Conservation (phyloP, 1,139 yeast genomes). For the Blastobotrys indianensis region DNA sequence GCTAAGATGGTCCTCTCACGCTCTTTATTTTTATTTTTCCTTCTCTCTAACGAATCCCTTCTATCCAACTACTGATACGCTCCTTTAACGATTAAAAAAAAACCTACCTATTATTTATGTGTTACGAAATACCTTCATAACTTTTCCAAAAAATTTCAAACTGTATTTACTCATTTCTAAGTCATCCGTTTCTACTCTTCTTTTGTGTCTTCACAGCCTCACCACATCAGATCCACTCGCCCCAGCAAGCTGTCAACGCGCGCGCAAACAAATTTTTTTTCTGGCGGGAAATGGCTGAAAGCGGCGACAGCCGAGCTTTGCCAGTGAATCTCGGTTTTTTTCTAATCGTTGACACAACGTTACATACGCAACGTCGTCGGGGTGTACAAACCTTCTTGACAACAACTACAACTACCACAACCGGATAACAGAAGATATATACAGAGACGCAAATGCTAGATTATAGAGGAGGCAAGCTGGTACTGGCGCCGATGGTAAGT, state of each 20-base stretch:
- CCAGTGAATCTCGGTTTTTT: too few species aligned
- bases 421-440: background rate
- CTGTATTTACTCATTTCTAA: background rate
- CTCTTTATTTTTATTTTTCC: background rate
- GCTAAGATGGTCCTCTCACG: background rate
- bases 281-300: background rate
- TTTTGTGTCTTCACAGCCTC: too few species aligned
- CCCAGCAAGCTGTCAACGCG: too few species aligned
- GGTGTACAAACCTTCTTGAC: background rate
- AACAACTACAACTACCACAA: background rate
- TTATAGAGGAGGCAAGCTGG: conserved; percentile 60
- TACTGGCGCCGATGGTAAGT: conserved; percentile 78
- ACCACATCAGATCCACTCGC: too few species aligned
- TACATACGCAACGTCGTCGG: background rate
- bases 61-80: background rate
- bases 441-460: conserved; percentile 27
- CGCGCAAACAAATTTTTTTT: conserved; percentile 1
- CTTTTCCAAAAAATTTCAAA: background rate
- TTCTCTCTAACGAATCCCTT: background rate
- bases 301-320: too few species aligned
- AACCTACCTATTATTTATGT: background rate
- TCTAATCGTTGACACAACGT: background rate
- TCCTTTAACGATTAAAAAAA: background rate
- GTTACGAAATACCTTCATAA: background rate
- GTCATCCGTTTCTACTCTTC: too few species aligned